These are phyloP conservation scores for Geotrichum reessii DNA, from an alignment of 1,139 yeast species.

Conservation along the genomic window DNA sequence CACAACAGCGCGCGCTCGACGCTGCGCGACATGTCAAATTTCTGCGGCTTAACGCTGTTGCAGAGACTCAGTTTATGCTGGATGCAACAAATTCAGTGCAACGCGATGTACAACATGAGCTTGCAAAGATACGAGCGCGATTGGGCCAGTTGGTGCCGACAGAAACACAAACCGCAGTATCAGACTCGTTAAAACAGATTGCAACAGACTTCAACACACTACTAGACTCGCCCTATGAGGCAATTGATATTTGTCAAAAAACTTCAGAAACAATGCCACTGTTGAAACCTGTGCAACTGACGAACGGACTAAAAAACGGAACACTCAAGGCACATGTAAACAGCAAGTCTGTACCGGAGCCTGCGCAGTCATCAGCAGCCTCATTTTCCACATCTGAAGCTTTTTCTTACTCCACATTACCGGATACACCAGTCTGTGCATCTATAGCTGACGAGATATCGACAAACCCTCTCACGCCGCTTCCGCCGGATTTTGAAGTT, in stretches of 20 bases:
- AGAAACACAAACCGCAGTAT: not conserved
- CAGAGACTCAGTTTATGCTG: conserved; percentile 1
- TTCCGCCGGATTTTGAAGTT: not conserved
- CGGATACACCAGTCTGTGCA: not conserved
- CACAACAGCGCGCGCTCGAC: not conserved
- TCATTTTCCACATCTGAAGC: not conserved
- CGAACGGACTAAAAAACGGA: not conserved
- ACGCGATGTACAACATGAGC: not conserved
- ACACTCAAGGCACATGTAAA: not conserved
- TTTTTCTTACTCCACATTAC: not conserved
- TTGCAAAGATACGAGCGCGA: not conserved
- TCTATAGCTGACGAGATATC: not conserved
- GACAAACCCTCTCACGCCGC: not conserved
- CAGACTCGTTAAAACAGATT: not conserved
- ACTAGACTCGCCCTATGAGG: not conserved
- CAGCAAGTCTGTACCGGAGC: not conserved
- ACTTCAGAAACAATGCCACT: not conserved
- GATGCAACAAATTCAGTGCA: not conserved
- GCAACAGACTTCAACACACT: not conserved
- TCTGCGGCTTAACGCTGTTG: conserved; percentile 1
- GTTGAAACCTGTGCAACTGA: not conserved
- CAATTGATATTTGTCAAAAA: too few species aligned
- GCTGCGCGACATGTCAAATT: not conserved
- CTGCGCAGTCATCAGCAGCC: not conserved
- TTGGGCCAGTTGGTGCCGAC: not conserved